phyloP scores from a whole-genome alignment of 2,329 filamentous ascomycete genomes.

The Phoma sp. region DNA sequence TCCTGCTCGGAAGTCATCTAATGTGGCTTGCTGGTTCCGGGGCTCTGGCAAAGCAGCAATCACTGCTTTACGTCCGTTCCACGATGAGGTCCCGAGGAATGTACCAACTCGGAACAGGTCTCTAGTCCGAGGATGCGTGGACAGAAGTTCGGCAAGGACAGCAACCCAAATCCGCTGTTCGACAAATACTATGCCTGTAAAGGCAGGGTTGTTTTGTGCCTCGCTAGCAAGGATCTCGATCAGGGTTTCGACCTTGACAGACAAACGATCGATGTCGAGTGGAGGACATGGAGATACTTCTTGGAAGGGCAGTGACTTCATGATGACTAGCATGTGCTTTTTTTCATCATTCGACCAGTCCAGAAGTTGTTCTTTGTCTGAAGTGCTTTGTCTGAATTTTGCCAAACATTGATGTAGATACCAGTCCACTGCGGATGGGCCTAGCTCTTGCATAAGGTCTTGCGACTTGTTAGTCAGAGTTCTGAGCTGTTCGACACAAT shows the following conservation, averaged over 20 bases:
- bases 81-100: conserved; percentile 60
- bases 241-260: conserved; percentile 45
- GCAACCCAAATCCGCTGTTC: conserved; percentile 54
- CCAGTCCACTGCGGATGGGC: conserved; percentile 45
- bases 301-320: conserved; percentile 22
- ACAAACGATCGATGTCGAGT: conserved; percentile 31
- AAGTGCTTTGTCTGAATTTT: conserved; percentile 28
- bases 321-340: conserved; percentile 38
- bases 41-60: conserved; percentile 58
- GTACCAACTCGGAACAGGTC: conserved; percentile 51
- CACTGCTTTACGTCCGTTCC: conserved; percentile 50
- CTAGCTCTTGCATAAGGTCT: conserved; percentile 48
- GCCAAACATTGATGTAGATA: conserved; percentile 48
- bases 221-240: conserved; percentile 47
- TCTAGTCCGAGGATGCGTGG: conserved; percentile 36
- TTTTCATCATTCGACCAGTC: conserved; percentile 45
- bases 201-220: conserved; percentile 26
- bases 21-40: conserved; percentile 56
- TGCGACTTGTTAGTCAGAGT: conserved; percentile 40
- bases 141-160: conserved; percentile 49
- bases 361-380: conserved; percentile 30
- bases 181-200: conserved; percentile 55
- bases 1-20: conserved; percentile 61
- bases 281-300: neutral
- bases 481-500: conserved; percentile 48